A percentile compares a stretch with the other conserved stretches of the same genome.
These are phyloP conservation scores for Leccinellum luteum DNA, from an alignment of 768 basidiomycete genomes.

Conservation along the genomic window DNA sequence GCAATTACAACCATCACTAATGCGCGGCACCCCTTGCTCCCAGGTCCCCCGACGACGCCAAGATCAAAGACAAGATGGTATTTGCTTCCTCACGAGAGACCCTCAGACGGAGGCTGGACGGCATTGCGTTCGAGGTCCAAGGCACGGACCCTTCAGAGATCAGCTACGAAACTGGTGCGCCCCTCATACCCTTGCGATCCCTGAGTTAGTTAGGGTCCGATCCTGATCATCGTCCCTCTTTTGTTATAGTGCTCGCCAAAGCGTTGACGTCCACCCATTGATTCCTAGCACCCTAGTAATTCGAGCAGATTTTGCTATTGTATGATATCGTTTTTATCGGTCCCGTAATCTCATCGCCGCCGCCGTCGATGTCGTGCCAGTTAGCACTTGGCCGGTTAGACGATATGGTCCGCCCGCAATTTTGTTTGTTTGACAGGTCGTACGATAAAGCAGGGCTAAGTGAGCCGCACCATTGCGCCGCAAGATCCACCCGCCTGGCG, in stretches of 20 bases:
- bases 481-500: not conserved
- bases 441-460: not conserved
- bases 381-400: not conserved
- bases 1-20: not conserved
- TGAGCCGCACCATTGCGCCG: not conserved
- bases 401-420: not conserved
- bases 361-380: not conserved
- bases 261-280: slow-evolving; percentile 15
- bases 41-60: slow-evolving; percentile 86
- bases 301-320: not conserved
- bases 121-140: slow-evolving; percentile 81
- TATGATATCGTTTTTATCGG: not conserved
- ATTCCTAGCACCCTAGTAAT: not conserved
- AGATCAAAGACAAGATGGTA: slow-evolving; percentile 91
- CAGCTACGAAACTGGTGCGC: slow-evolving; percentile 64
- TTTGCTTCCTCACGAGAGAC: slow-evolving; percentile 86
- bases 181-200: not conserved
- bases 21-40: not conserved
- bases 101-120: slow-evolving; percentile 67
- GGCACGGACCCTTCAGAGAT: slow-evolving; percentile 79
- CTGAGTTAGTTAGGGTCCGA: not conserved
- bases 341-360: not conserved
- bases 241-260: slow-evolving; percentile 18
- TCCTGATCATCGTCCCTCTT: not conserved
- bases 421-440: not conserved